A percentile compares a stretch with the other conserved stretches of the same genome.
phyloP scores from a whole-genome alignment of 225 moss, liverwort and hornwort species.

The Bryoerythrophyllum caledonicum region DNA sequence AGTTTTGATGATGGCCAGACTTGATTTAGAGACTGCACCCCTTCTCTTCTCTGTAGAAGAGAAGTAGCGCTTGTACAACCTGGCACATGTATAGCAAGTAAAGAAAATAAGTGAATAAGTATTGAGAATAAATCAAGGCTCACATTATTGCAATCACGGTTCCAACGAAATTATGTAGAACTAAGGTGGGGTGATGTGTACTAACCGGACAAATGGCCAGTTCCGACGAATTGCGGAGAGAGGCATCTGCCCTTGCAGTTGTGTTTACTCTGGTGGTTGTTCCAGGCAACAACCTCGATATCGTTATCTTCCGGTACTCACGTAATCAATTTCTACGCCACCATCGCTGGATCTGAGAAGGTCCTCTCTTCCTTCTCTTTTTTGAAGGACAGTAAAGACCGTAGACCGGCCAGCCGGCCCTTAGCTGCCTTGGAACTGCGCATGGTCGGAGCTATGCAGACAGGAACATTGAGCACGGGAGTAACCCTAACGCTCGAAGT shows the following conservation, averaged over 20 bases:
- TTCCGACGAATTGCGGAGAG: constrained; percentile 8
- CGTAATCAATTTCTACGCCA: constrained; percentile 29
- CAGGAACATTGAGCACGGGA: constrained; percentile 88
- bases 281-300: constrained; percentile 3
- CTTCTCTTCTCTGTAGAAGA: constrained; percentile 15
- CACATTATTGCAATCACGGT: neutral
- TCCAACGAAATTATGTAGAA: neutral
- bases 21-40: constrained; percentile 2
- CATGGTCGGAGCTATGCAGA: constrained; percentile 84
- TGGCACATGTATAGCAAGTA: constrained; percentile 10
- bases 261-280: constrained; percentile 15
- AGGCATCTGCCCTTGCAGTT: constrained; percentile 15
- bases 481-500: constrained; percentile 81
- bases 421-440: constrained; percentile 80
- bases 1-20: constrained; percentile 23
- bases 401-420: constrained; percentile 70
- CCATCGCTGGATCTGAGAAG: constrained; percentile 48
- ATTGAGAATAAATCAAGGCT: neutral
- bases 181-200: neutral
- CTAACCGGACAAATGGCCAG: constrained; percentile 29
- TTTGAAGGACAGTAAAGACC: constrained; percentile 74
- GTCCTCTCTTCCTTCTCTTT: constrained; percentile 69
- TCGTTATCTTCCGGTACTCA: constrained; percentile 11
- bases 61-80: constrained; percentile 20
- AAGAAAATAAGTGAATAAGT: constrained; percentile 3